Base-by-base conservation (phyloP, 176 grass and related monocot species). In the Rhynchospora pubera region DNA sequence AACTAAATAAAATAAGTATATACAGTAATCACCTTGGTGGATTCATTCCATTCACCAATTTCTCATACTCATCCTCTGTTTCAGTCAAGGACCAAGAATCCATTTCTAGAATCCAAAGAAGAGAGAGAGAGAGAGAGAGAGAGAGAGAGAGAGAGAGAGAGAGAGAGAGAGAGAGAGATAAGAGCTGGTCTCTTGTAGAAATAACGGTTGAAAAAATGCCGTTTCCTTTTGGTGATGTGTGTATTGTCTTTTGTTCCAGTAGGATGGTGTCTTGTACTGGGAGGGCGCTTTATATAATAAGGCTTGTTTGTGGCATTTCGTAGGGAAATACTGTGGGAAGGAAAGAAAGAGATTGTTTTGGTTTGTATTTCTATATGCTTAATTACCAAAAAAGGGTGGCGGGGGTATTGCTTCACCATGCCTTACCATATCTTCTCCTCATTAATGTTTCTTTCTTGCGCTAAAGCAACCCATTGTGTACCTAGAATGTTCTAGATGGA, bases 1-100 rank as follows among this genome's bases (percentile, higher is more conserved):
- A 48, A 24, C 10, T 30, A 8, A 68, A n/a, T 45, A 44, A 69
- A 34, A 50, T 39, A 39, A 39, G 4, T 39, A 39, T 4, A 39
- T 3, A 82, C 3, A 19, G 21, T 11, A 70, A 32, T 77, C 44
- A 89, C 87, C 87, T 89, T 86, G 87, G 87, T 42, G 87, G 84
- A 71, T 89, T 89, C 87, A 89, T 66, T 74, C 84, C 67, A 78
- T 83, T 89, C 62, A 89, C 84, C 61, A 89, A 66, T 79, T 89
- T 89, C 62, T 83, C 87, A 89, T 89, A 89, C 79, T 89, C 87
- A 72, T 89, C 87, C 74, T 89, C 84, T 83, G 85, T 57, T 64
- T 89, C 87, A 79, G 62, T 61, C 22, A 86, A 66, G 82, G 79
- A 78, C 23, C 70, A 80, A 79, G 32, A 72, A 82, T 86, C 87